These are phyloP conservation scores for Penicillium sp. DNA, from an alignment of 2,329 filamentous ascomycete genomes.

Conservation along the genomic window DNA sequence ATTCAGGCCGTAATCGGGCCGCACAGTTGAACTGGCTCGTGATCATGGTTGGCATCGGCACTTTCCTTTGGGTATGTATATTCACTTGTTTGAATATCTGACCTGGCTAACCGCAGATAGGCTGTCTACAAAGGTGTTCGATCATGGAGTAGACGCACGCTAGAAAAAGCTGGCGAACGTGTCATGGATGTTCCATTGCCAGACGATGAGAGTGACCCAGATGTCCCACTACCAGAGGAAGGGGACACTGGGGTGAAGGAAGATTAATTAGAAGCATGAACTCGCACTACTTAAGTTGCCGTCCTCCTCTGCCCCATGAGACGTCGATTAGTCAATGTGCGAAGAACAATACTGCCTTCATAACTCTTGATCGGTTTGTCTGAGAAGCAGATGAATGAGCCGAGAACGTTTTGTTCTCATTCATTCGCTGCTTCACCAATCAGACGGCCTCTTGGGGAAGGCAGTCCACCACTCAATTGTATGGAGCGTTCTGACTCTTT, in stretches of 20 bases:
- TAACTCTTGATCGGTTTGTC: conserved; percentile 31
- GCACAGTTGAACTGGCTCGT: conserved; percentile 77
- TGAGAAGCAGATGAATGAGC: conserved; percentile 27
- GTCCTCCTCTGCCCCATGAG: conserved; percentile 70
- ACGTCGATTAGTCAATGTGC: conserved; percentile 97
- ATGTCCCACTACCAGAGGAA: neutral
- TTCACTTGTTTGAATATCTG: neutral
- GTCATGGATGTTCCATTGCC: conserved; percentile 69
- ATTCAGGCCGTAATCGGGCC: conserved; percentile 71
- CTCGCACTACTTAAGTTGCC: conserved; percentile 96
- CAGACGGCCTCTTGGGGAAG: conserved; percentile 31
- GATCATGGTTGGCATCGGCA: conserved; percentile 74
- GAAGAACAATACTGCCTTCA: conserved; percentile 60
- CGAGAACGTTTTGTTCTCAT: conserved; percentile 37
- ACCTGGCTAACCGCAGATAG: conserved; percentile 45
- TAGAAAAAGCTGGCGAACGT: conserved; percentile 73
- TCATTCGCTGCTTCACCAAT: conserved; percentile 24
- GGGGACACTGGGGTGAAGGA: conserved; percentile 43
- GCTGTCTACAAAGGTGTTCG: conserved; percentile 80
- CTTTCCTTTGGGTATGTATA: conserved; percentile 69
- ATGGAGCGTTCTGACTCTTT: conserved; percentile 17
- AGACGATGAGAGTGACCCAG: conserved; percentile 56
- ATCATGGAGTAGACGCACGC: conserved; percentile 66
- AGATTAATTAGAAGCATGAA: conserved; percentile 27
- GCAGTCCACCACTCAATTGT: conserved; percentile 30